phyloP scores from a whole-genome alignment of 371 early-diverging fungal species.

The Circinella umbellata region DNA sequence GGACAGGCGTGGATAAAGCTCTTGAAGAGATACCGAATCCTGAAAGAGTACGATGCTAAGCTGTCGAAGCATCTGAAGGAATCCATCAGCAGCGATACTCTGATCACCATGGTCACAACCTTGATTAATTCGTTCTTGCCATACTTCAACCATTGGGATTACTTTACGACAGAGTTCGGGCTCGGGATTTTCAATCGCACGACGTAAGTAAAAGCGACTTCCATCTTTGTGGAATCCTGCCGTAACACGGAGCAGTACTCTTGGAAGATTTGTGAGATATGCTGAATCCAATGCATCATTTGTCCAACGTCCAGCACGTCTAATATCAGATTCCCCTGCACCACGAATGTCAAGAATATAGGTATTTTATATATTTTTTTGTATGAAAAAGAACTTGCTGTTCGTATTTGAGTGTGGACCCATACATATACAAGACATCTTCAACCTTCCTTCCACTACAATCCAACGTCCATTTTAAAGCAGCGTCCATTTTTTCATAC shows the following conservation, averaged over 20 bases:
- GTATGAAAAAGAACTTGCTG: neutral
- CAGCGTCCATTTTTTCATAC: conserved; percentile 1
- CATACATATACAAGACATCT: neutral
- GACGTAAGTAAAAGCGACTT: neutral
- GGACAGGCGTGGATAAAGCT: neutral
- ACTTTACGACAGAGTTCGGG: neutral
- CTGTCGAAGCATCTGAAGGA: neutral
- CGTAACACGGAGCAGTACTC: neutral
- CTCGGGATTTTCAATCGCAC: neutral
- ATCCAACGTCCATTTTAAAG: neutral
- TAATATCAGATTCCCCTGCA: neutral
- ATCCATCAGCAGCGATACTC: conserved; percentile 5
- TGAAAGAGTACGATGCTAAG: neutral
- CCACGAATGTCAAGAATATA: neutral
- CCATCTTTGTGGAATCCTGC: neutral
- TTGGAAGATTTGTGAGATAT: neutral
- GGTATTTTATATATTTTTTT: too few relatives aligned
- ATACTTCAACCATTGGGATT: neutral
- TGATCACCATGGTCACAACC: neutral
- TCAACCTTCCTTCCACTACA: conserved; percentile 7
- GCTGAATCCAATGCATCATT: neutral
- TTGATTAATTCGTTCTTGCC: neutral
- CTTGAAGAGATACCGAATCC: neutral
- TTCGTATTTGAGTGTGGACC: neutral
- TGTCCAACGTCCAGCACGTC: conserved; percentile 8